phyloP scores from a whole-genome alignment of 345 rosid species.

The Crucihimalaya himalaica region DNA sequence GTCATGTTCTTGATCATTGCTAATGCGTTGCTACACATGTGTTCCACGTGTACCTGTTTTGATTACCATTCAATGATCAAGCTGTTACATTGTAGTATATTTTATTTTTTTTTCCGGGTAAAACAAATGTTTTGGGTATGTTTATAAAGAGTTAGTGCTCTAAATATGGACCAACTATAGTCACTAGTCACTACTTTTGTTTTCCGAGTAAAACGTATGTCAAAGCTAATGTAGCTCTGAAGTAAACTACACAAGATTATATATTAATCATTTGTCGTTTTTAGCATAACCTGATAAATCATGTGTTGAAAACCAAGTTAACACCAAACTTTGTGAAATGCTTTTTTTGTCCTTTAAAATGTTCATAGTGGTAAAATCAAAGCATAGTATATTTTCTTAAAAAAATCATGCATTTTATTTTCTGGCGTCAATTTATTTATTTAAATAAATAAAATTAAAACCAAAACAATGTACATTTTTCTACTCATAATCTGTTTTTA shows the following conservation, averaged over 20 bases:
- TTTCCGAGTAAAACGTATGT: not conserved
- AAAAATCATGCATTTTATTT: not conserved
- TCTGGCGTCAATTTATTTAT: too few relatives aligned
- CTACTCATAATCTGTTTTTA: too few relatives aligned
- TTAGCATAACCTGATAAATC: not conserved
- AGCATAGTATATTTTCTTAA: not conserved
- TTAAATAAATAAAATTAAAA: too few relatives aligned
- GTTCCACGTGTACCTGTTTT: constrained; percentile 43
- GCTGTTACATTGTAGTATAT: not conserved
- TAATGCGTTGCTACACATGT: constrained; percentile 55
- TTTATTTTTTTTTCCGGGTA: not conserved
- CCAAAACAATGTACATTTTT: too few relatives aligned
- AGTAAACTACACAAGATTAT: not conserved
- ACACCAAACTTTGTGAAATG: not conserved
- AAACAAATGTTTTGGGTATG: not conserved
- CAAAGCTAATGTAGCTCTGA: not conserved
- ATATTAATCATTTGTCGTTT: not conserved
- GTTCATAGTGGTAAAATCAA: not conserved
- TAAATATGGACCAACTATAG: not conserved
- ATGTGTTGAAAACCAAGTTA: not conserved
- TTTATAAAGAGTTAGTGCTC: not conserved
- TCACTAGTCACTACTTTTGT: not conserved
- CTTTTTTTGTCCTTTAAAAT: too few relatives aligned
- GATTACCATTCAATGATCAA: not conserved
- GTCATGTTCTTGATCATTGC: constrained; percentile 61